These are phyloP conservation scores for Fusarium subglutinans DNA, from an alignment of 2,329 filamentous ascomycete species.

Conservation along the genomic window DNA sequence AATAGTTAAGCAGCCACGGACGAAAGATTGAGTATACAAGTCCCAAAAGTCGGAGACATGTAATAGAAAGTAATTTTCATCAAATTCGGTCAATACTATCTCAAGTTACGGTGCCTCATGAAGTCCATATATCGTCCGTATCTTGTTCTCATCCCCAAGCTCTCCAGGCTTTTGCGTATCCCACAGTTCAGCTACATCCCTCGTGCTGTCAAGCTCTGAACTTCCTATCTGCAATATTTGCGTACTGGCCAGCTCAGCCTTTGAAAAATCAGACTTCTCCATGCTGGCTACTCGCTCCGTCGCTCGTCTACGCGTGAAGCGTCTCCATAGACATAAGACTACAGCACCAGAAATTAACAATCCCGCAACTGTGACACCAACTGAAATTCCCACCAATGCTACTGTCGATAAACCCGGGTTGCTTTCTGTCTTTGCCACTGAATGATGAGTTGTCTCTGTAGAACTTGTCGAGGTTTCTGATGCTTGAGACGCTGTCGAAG, in stretches of 20 bases:
- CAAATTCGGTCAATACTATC: rapidly evolving
- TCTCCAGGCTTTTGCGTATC: slow-evolving; percentile 4
- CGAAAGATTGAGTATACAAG: background rate
- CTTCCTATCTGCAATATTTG: background rate
- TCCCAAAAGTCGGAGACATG: rapidly evolving
- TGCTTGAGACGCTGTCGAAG: background rate
- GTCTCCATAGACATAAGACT: background rate
- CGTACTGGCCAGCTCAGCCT: background rate
- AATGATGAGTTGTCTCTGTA: background rate
- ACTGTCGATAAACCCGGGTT: background rate
- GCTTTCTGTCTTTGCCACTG: rapidly evolving
- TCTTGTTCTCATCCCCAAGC: slow-evolving; percentile 1
- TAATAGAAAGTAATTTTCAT: rapidly evolving
- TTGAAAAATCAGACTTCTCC: background rate
- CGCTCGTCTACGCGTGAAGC: background rate
- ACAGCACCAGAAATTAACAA: background rate
- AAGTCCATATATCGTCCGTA: background rate
- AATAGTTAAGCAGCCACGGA: background rate
- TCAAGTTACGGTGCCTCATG: background rate
- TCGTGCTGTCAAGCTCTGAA: background rate
- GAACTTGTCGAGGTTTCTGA: background rate
- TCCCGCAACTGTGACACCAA: background rate
- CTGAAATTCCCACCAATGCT: slow-evolving; percentile 3
- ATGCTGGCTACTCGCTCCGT: background rate
- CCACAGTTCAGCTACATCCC: background rate